Evolutionary conservation across 345 rosid species (phyloP), one percentile per base, ranked within the genome.

Genomic region (Linum trigynum): DNA sequence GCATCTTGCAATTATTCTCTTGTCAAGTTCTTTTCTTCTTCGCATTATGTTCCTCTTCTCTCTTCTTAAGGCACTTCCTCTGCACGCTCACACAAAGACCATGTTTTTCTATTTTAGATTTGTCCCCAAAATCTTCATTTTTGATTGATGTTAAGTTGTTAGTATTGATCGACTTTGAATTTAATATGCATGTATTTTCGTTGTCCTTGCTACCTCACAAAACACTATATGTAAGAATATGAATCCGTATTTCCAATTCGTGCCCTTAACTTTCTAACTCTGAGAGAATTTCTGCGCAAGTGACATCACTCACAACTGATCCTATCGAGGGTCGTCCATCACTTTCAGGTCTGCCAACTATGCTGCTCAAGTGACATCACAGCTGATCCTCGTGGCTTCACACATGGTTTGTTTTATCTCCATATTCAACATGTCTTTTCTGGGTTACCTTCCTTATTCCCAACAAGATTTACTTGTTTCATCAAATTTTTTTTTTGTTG

Each of bases 351-450:
- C 97, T 7, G 84, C 86, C 77, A 94, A 85, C 78, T 90, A 94
- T 81, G 86, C 96, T 60, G 79, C 91, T 69, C 72, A 81, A 84
- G 95, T 88, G 66, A 83, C 97, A 55, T 81, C 90, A 53, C 91
- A 91, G 67, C 86, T 94, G 57, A 84, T 86, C 70, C 73, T 85
- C 69, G 79, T 94, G 81, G 95, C 96, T 65, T 88, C 90, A 1
- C 99, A 94, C 78, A 88, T 94, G 99, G 99, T 87, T 75, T 57
- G 5, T 14, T 69, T 62, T 64, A 56, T 68, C 36, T 65, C 62
- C 48, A 38, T 53, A 17, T 72, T 71, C 59, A 9, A 63, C 35
- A 65, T 58, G 62, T 51, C 62, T 57, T 70, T 65, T 69, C 42
- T 57, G 53, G 14, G 14, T 48, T 48, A 6, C 9, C 14, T 48